Evolutionary conservation across 306 rosid species (phyloP), one percentile per base, ranked within the genome.

Genomic region (Gastrolobium villosum): DNA sequence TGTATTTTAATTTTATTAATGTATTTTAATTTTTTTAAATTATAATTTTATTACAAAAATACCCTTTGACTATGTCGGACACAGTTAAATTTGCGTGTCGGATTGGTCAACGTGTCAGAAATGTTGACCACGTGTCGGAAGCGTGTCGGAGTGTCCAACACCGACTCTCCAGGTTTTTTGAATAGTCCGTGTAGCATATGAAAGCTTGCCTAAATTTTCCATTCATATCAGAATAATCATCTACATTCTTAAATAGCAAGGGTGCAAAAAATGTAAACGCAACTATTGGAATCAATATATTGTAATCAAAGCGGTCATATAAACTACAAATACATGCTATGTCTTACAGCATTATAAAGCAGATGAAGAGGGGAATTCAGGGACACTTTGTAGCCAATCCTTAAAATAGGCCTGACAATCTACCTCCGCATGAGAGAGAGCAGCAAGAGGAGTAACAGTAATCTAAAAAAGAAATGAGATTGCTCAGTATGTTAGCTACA

Each of bases 361-460:
- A 0, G 94, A 83, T 39, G 93, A 55, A 8, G 88, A 79, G 70
- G 78, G 37, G 82, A 6, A 70, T 64, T 83, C 94, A 82, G 72
- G 75, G 74, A 86, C 89, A 77, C 82, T 84, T 6, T 86, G 92
- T 49, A 95, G 87, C 98, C 94, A 93, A 53, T 85, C 86, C 79
- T 86, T 72, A 46, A 89, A 85, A 88, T 73, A 91, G 77, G 80
- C 81, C 70, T 79, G 72, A 77, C 92, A 83, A 56, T 93, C 91
- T 15, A 32, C 64, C 65, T 88, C 99, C 15, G 86, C 89, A 41
- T 39, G 73, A 50, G 92, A 84, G 64, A 89, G 79, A 80, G 90
- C 94, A 57, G 87, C 93, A 66, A 95, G 90, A 70, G 99, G 96
- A 81, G 96, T 89, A 79, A 95, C 93, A 34, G 97, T 88, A 65